Base-by-base conservation (phyloP, 176 grass and related monocot species). In the Lolium rigidum region DNA sequence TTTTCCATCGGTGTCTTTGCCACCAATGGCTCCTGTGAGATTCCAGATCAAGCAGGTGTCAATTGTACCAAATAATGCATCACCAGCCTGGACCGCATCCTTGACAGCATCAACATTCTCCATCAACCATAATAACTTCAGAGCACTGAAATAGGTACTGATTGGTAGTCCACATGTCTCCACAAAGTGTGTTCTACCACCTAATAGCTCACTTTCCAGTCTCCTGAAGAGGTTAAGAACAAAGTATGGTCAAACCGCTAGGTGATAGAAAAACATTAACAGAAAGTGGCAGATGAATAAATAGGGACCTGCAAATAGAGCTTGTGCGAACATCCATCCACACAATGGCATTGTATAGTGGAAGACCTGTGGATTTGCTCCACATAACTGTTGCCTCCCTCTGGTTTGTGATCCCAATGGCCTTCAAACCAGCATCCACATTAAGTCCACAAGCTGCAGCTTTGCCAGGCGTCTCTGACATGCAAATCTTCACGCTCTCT, bases 31-130 rank as follows among this genome's bases (percentile, higher is more conserved):
- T 25, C 94, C 94, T 18, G 97, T 98, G 41, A 95, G 90, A 82
- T 98, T 95, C 97, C 97, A 98, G 28, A 98, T 98, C 67, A 95
- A 90, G 94, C 97, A 98, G 44, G 97, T 91, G 28, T 98, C 97
- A 0, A 98, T 85, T 7, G 97, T 98, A 63, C 97, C 97, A 67
- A 98, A 95, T 20, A 98, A 81, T 18, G 94, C 97, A 47, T 95
- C 92, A 66, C 92, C 94, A 20, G 79, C 76, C 35, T 2, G 18
- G 43, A 98, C 38, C 13, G 93, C 97, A 59, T 82, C 88, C 85
- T 92, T 81, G 21, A 98, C 85, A 21, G 80, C 88, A 52, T 94
- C 90, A n/a, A 95, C 97, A 87, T 98, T 94, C 80, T 98, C 92
- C 60, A 95, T 92, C 71, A 98, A 61, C 97, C 94, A 98, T 25